Evolutionary conservation across 163 green algal species (phyloP), one percentile per base, ranked within the genome.

Genomic region (Chlorella variabilis): DNA sequence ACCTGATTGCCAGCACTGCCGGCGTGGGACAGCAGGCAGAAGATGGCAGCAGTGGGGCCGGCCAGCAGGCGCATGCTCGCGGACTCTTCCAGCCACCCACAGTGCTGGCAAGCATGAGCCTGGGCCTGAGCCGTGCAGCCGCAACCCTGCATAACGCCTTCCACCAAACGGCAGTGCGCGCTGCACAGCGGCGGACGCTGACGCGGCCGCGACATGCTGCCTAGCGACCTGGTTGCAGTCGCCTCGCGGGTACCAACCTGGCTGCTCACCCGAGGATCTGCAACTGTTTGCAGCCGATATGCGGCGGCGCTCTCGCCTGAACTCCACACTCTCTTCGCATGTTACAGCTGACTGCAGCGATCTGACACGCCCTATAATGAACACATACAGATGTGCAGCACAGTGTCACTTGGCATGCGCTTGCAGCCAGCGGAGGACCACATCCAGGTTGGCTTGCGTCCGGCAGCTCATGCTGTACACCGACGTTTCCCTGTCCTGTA

Each of bases 341-440:
- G n/a, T n/a, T n/a, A n/a, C n/a, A n/a, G n/a, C n/a, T n/a, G n/a
- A n/a, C n/a, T n/a, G n/a, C n/a, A n/a, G n/a, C n/a, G n/a, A n/a
- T n/a, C n/a, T n/a, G n/a, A n/a, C n/a, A n/a, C n/a, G n/a, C n/a
- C n/a, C n/a, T n/a, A n/a, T n/a, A n/a, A n/a, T n/a, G n/a, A n/a
- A n/a, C n/a, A n/a, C n/a, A n/a, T n/a, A n/a, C n/a, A n/a, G n/a
- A n/a, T n/a, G n/a, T n/a, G n/a, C n/a, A n/a, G n/a, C n/a, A n/a
- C n/a, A 62, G 51, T 62, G 51, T 96, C 39, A 95, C 93, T 81
- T 98, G 94, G 80, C 93, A 89, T 13, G 91, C 95, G 36, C 71
- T 38, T 68, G 54, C 54, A 71, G 63, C 36, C 34, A 71, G 34
- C 36, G 34, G 34, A 71, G 18, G 9, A 65, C 45, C 29, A 58